A percentile compares a stretch with the other conserved stretches of the same genome.
These are phyloP conservation scores for Aspergillus hancockii DNA, from an alignment of 495 filamentous ascomycete genomes.

Conservation along the genomic window DNA sequence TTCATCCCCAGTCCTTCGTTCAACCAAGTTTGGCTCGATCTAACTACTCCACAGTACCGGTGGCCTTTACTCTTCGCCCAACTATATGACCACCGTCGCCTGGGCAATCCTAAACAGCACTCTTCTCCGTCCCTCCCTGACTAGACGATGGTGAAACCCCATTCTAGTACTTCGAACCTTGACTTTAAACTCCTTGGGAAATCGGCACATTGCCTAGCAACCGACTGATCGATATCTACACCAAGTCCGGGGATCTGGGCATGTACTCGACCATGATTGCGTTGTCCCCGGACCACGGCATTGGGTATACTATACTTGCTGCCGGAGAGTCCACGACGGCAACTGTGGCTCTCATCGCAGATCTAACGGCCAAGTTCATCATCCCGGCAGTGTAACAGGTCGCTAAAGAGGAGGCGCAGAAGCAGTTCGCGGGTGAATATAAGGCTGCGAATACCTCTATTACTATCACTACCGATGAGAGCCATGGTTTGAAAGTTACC, in stretches of 20 bases:
- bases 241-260: slow-evolving; percentile 53
- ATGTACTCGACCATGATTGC: slow-evolving; percentile 47
- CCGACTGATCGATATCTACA: slow-evolving; percentile 53
- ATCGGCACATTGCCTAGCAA: slow-evolving; percentile 30
- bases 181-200: slow-evolving; percentile 61
- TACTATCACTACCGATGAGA: slow-evolving; percentile 41
- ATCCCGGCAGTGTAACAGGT: slow-evolving; percentile 48
- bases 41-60: slow-evolving; percentile 44
- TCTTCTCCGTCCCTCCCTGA: slow-evolving; percentile 44
- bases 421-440: slow-evolving; percentile 43
- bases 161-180: slow-evolving; percentile 43
- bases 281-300: slow-evolving; percentile 52
- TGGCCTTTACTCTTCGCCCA: slow-evolving; percentile 55
- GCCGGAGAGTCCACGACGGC: slow-evolving; percentile 29
- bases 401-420: slow-evolving; percentile 39
- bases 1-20: background rate
- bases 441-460: slow-evolving; percentile 41
- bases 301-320: slow-evolving; percentile 52
- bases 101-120: slow-evolving; percentile 54
- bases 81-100: slow-evolving; percentile 54
- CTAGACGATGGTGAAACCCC: slow-evolving; percentile 61
- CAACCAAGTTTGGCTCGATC: background rate
- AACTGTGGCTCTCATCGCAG: slow-evolving; percentile 20
- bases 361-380: slow-evolving; percentile 35
- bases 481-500: slow-evolving; percentile 40